Conservation (phyloP, 2,329 filamentous ascomycete genomes). For the Aspergillus pseudoterreus region DNA sequence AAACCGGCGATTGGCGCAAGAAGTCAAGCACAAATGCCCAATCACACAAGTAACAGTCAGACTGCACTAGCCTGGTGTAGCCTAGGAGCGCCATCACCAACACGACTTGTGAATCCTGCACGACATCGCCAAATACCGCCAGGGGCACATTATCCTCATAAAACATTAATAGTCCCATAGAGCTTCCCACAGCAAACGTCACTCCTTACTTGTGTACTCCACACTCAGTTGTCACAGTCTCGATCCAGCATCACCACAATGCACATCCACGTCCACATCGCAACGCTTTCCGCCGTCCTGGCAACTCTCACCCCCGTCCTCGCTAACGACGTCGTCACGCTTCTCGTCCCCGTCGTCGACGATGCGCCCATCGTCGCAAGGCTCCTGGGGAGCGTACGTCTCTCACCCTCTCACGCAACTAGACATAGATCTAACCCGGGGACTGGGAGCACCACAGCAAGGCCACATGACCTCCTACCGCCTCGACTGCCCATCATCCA, state of each 20-base stretch:
- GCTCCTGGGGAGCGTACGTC: constrained; percentile 13
- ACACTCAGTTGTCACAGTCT: background rate
- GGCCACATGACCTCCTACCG: constrained; percentile 17
- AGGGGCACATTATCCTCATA: background rate
- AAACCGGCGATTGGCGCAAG: too few relatives aligned
- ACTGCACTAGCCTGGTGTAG: background rate
- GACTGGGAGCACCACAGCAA: constrained; percentile 6
- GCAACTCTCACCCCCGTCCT: constrained; percentile 21
- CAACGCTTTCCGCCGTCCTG: constrained; percentile 20
- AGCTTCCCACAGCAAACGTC: background rate
- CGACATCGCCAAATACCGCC: background rate
- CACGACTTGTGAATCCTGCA: background rate
- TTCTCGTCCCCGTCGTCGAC: constrained; percentile 8
- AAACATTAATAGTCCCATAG: background rate
- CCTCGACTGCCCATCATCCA: constrained; percentile 11
- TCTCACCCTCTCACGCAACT: background rate
- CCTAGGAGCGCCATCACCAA: background rate
- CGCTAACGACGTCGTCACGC: constrained; percentile 13
- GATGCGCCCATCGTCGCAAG: constrained; percentile 7
- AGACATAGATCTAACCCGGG: background rate
- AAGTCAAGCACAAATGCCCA: background rate
- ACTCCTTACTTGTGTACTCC: background rate
- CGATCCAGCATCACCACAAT: constrained; percentile 8
- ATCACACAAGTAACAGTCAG: background rate
- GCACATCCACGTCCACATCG: constrained; percentile 11